Conservation (phyloP, 164 flowering plant species). For the Dillenia suffruticosa region DNA sequence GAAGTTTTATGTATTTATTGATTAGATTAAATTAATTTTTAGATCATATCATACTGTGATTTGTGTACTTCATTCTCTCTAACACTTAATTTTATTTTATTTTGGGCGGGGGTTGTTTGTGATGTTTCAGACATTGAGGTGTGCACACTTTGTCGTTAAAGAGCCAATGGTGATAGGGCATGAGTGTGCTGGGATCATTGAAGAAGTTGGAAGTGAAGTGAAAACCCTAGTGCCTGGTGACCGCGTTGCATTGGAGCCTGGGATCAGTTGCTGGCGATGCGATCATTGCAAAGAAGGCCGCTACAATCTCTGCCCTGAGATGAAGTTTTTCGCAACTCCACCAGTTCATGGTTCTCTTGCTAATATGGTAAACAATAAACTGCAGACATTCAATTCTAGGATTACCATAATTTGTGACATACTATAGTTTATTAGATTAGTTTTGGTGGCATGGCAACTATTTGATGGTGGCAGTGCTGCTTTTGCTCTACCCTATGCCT, state of each 20-base stretch:
- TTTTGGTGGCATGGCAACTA: too few relatives aligned
- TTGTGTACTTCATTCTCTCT: too few relatives aligned
- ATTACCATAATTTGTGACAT: too few relatives aligned
- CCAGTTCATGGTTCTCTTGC: constrained; percentile 90
- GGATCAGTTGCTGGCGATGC: constrained; percentile 76
- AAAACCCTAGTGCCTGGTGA: constrained; percentile 64
- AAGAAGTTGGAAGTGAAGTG: constrained; percentile 81
- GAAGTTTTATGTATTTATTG: background rate
- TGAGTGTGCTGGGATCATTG: constrained; percentile 91
- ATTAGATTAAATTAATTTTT: background rate
- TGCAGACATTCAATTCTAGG: too few relatives aligned
- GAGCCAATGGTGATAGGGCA: constrained; percentile 99
- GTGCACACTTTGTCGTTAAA: constrained; percentile 67
- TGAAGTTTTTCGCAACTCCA: constrained; percentile 96
- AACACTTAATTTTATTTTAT: background rate
- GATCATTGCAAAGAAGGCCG: constrained; percentile 67
- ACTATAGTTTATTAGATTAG: too few relatives aligned
- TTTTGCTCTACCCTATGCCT: too few relatives aligned
- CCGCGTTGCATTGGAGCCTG: constrained; percentile 93
- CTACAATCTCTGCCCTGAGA: constrained; percentile 88
- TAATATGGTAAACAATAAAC: constrained; percentile 49
- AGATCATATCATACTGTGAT: too few relatives aligned
- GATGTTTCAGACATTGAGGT: constrained; percentile 46
- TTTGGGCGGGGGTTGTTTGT: background rate
- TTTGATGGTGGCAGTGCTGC: too few relatives aligned